phyloP scores from a whole-genome alignment of 2,329 filamentous ascomycete genomes.

The Colletotrichum shisoi region DNA sequence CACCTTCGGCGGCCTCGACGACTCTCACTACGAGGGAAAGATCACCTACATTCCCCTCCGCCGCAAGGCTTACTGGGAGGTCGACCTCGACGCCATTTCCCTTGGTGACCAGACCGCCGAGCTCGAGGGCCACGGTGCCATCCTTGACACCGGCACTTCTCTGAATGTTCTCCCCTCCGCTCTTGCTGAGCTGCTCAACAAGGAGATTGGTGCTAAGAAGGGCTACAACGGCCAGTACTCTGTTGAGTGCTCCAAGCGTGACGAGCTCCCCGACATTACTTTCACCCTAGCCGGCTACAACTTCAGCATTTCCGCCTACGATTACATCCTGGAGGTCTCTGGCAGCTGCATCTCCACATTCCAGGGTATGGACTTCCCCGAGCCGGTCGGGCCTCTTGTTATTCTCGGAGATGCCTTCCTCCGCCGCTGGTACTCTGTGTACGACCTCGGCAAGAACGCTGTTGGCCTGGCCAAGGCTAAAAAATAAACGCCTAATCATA shows the following conservation, averaged over 20 bases:
- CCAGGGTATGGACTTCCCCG: conserved; percentile 94
- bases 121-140: conserved; percentile 92
- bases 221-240: conserved; percentile 96
- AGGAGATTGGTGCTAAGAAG: conserved; percentile 98
- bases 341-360: conserved; percentile 97
- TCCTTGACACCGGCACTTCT: conserved; percentile 97
- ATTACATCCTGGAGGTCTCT: conserved; percentile 96
- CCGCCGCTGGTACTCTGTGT: conserved; percentile 92
- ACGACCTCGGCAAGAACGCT: conserved; percentile 87
- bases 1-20: conserved; percentile 87
- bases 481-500: conserved; percentile 45
- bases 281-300: conserved; percentile 91
- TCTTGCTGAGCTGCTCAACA: conserved; percentile 95
- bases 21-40: conserved; percentile 82
- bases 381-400: conserved; percentile 86
- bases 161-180: conserved; percentile 92
- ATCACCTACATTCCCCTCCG: conserved; percentile 92
- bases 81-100: conserved; percentile 90
- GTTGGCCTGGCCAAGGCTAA: conserved; percentile 91
- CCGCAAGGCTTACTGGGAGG: conserved; percentile 99
- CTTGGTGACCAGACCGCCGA: conserved; percentile 87
- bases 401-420: conserved; percentile 91
- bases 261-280: conserved; percentile 85
- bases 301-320: conserved; percentile 86
- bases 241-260: conserved; percentile 85